Percentiles rank a stretch among this genome's conserved stretches.
Evolutionary conservation across 768 basidiomycete genomes (phyloP).

Genomic region (Suillus decipiens): DNA sequence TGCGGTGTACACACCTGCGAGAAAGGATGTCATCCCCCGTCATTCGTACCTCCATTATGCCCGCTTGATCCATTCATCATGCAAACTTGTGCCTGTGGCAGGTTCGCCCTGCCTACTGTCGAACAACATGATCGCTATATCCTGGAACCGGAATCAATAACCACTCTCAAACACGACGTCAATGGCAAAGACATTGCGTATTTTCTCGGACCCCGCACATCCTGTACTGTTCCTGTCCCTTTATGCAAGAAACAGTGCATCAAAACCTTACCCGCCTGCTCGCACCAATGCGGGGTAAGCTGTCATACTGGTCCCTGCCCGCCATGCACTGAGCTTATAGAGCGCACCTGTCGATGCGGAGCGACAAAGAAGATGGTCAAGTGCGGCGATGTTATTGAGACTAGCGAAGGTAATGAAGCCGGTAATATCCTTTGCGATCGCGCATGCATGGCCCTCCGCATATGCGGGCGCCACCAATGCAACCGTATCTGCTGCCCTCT

Average conservation of each 20-base stretch:
- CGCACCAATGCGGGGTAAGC: constrained; percentile 64
- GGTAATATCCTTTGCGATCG: constrained; percentile 83
- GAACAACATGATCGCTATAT: constrained; percentile 17
- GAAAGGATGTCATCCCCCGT: constrained; percentile 78
- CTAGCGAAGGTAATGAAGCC: constrained; percentile 36
- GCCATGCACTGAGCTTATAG: constrained; percentile 70
- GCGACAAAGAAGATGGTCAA: constrained; percentile 50
- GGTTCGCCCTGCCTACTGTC: constrained; percentile 45
- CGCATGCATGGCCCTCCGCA: constrained; percentile 73
- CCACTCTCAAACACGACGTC: constrained; percentile 12
- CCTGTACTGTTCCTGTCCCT: constrained; percentile 78
- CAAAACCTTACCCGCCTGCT: constrained; percentile 64
- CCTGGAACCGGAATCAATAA: not conserved
- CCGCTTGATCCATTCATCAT: constrained; percentile 72
- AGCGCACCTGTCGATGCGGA: constrained; percentile 87
- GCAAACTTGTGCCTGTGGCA: constrained; percentile 83
- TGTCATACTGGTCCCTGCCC: constrained; percentile 86
- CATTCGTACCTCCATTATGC: constrained; percentile 56
- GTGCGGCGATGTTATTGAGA: constrained; percentile 46
- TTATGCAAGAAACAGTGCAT: constrained; percentile 73
- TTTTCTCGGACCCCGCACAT: constrained; percentile 42
- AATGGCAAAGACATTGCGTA: constrained; percentile 14
- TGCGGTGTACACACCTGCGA: constrained; percentile 79
- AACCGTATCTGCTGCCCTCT: constrained; percentile 87
- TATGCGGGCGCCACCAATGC: constrained; percentile 89